These are phyloP conservation scores for Austroboletus novae-zelandiae DNA, from an alignment of 1,284 basidiomycete genomes.

Conservation along the genomic window DNA sequence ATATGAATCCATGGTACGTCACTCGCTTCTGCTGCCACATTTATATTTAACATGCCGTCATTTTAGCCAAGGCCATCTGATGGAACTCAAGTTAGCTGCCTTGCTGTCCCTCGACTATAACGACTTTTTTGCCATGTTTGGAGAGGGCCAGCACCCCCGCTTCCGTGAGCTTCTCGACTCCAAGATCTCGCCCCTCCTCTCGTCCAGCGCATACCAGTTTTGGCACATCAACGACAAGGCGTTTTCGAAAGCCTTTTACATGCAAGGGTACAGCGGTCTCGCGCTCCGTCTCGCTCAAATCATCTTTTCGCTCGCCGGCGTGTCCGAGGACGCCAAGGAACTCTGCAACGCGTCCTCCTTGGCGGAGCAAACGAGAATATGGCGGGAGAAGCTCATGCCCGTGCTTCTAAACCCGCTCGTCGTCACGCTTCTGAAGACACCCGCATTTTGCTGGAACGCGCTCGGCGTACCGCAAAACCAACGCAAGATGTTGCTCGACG, in stretches of 20 bases:
- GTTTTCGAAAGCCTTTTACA: slow-evolving; percentile 71
- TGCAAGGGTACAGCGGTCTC: slow-evolving; percentile 71
- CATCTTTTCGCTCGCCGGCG: slow-evolving; percentile 63
- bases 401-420: slow-evolving; percentile 68
- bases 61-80: slow-evolving; percentile 66
- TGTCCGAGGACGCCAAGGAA: slow-evolving; percentile 52
- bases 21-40: too few species aligned
- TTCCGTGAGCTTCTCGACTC: slow-evolving; percentile 68
- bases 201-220: slow-evolving; percentile 74
- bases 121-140: slow-evolving; percentile 76
- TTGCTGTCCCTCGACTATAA: slow-evolving; percentile 47
- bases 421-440: slow-evolving; percentile 60
- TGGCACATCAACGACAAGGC: slow-evolving; percentile 68
- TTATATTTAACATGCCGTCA: too few species aligned
- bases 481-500: slow-evolving; percentile 64
- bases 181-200: slow-evolving; percentile 70
- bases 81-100: too few species aligned
- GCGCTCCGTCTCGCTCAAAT: slow-evolving; percentile 66
- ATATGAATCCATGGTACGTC: too few species aligned
- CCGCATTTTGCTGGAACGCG: slow-evolving; percentile 80
- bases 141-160: slow-evolving; percentile 59
- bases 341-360: slow-evolving; percentile 58
- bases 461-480: slow-evolving; percentile 80
- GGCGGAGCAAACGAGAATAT: slow-evolving; percentile 65
- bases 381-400: slow-evolving; percentile 59